These are phyloP conservation scores for Hypoxylon cercidicola DNA, from an alignment of 495 filamentous ascomycete genomes.

Conservation along the genomic window DNA sequence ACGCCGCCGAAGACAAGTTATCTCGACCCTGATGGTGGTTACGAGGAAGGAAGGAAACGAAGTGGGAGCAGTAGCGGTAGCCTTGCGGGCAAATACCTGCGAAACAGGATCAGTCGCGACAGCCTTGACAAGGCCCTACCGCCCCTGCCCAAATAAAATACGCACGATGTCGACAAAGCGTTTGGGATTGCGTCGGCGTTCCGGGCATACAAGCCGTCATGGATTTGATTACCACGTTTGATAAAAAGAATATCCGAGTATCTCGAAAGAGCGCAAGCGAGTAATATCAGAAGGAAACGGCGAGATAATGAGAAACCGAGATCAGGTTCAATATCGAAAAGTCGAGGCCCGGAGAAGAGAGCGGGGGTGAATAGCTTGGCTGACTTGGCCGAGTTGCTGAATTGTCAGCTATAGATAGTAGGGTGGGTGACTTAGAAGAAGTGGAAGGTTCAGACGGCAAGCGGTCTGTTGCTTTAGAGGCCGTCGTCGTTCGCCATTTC, in stretches of 20 bases:
- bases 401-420: neutral
- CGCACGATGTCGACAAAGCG: conserved; percentile 27
- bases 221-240: too few relatives aligned
- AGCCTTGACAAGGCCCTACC: conserved; percentile 67
- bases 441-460: neutral
- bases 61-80: conserved; percentile 28
- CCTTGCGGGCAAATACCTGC: conserved; percentile 28
- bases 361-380: conserved; percentile 13
- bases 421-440: neutral
- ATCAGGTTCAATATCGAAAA: too few relatives aligned
- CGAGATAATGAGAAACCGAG: too few relatives aligned
- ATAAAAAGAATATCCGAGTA: too few relatives aligned
- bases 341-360: conserved; percentile 7
- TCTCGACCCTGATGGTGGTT: conserved; percentile 53
- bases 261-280: too few relatives aligned
- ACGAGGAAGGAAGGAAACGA: conserved; percentile 35
- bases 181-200: conserved; percentile 13
- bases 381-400: neutral
- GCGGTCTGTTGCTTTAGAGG: neutral
- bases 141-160: conserved; percentile 54
- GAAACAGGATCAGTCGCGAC: conserved; percentile 49
- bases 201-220: too few relatives aligned
- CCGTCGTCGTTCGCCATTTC: too few relatives aligned
- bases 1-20: conserved; percentile 57
- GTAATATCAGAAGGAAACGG: too few relatives aligned